Percentiles rank a stretch among this genome's conserved stretches.
These are phyloP conservation scores for Polygonum aviculare DNA, from an alignment of 148 eudicot genomes.

Conservation along the genomic window DNA sequence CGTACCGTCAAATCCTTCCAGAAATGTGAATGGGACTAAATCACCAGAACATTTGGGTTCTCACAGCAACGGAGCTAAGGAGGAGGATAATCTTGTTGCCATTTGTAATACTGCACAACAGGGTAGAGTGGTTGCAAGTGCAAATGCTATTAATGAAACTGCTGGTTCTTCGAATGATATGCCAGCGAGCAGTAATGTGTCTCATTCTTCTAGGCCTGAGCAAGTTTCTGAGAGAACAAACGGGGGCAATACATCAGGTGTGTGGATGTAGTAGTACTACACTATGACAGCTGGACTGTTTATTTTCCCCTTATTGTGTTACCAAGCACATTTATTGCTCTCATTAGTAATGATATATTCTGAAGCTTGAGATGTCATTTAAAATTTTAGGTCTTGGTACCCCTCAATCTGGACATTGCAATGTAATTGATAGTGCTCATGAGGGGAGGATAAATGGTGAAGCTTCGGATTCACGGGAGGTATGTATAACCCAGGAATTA, in stretches of 20 bases:
- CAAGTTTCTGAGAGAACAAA: slow-evolving; percentile 7
- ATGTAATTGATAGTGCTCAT: slow-evolving; percentile 5
- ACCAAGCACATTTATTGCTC: not conserved
- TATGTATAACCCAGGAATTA: not conserved
- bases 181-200: not conserved
- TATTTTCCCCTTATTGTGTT: not conserved
- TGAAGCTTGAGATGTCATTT: slow-evolving; percentile 2
- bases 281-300: not conserved
- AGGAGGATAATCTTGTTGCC: slow-evolving; percentile 5
- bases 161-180: slow-evolving; percentile 2
- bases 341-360: not conserved
- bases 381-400: slow-evolving; percentile 2
- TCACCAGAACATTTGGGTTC: not conserved
- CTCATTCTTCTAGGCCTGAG: slow-evolving; percentile 8
- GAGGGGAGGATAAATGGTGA: slow-evolving; percentile 5
- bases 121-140: slow-evolving; percentile 5
- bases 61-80: slow-evolving; percentile 6
- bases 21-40: slow-evolving; percentile 8
- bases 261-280: not conserved
- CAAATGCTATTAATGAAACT: slow-evolving; percentile 3
- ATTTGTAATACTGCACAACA: not conserved
- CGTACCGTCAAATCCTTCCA: slow-evolving; percentile 1
- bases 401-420: slow-evolving; percentile 5
- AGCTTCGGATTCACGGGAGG: not conserved
- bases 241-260: slow-evolving; percentile 3